Evolutionary conservation across 2,329 filamentous ascomycete genomes (phyloP).

Genomic region (Didymella keratinophila): DNA sequence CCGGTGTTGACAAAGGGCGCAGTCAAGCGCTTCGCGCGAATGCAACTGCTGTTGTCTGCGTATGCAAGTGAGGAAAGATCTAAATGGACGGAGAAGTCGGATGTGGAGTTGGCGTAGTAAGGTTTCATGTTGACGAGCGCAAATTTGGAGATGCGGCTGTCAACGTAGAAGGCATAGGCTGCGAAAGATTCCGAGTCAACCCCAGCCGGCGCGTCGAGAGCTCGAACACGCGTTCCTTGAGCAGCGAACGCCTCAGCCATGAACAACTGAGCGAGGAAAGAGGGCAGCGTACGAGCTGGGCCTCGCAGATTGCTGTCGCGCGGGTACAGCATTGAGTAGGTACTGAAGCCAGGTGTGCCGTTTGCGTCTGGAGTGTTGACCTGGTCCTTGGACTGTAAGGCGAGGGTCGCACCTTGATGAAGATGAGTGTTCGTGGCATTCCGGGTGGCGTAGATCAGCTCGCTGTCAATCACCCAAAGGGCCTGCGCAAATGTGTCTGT

Average conservation of each 20-base stretch:
- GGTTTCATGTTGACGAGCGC: not conserved
- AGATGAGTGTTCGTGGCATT: not conserved
- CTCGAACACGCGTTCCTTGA: not conserved
- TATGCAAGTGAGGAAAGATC: not conserved
- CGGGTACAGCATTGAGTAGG: not conserved
- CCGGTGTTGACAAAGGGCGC: not conserved
- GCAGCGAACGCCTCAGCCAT: not conserved
- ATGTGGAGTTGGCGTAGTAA: not conserved
- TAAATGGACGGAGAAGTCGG: not conserved
- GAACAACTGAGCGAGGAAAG: not conserved
- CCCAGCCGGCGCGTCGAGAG: not conserved
- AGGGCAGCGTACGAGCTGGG: not conserved
- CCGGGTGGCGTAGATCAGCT: not conserved
- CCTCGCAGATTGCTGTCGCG: not conserved
- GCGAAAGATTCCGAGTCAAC: not conserved
- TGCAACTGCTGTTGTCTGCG: not conserved
- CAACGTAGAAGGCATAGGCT: not conserved
- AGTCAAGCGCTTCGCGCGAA: not conserved
- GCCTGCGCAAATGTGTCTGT: not conserved
- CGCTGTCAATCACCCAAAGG: not conserved
- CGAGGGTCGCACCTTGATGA: not conserved
- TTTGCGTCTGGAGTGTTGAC: not conserved
- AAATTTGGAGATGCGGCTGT: not conserved
- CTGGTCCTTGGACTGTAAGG: not conserved
- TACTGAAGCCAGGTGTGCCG: not conserved